These are phyloP conservation scores for Prosopis cineraria DNA, from an alignment of 306 rosid genomes.

Conservation along the genomic window DNA sequence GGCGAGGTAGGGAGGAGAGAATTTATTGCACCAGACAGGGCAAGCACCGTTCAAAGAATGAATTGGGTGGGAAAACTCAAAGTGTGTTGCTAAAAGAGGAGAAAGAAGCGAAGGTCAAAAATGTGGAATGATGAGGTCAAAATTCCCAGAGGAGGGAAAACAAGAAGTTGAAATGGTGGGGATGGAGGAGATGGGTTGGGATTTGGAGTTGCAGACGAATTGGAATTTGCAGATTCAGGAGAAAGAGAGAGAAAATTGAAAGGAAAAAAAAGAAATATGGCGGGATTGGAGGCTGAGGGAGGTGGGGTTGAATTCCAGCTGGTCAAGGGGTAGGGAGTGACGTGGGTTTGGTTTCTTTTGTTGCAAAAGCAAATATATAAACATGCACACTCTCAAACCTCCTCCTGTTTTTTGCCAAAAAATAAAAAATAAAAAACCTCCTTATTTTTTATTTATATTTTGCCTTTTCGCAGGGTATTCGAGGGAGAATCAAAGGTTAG, in stretches of 20 bases:
- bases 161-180: neutral
- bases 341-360: conserved; percentile 10
- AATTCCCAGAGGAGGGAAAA: neutral
- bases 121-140: neutral
- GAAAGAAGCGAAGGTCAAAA: conserved; percentile 13
- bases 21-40: neutral
- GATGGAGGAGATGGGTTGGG: neutral
- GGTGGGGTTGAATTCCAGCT: conserved; percentile 43
- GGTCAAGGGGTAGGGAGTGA: neutral
- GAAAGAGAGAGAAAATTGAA: neutral
- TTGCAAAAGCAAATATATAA: neutral
- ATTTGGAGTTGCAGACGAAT: neutral
- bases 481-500: too few species aligned
- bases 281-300: conserved; percentile 35
- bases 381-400: too few species aligned
- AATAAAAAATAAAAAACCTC: too few species aligned
- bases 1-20: neutral
- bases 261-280: neutral
- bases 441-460: too few species aligned
- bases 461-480: too few species aligned
- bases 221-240: neutral
- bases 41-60: neutral
- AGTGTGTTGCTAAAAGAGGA: neutral
- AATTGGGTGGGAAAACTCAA: conserved; percentile 32
- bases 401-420: too few species aligned